These are phyloP conservation scores for Crucibulum parvulum DNA, from an alignment of 1,284 basidiomycete species.

Conservation along the genomic window DNA sequence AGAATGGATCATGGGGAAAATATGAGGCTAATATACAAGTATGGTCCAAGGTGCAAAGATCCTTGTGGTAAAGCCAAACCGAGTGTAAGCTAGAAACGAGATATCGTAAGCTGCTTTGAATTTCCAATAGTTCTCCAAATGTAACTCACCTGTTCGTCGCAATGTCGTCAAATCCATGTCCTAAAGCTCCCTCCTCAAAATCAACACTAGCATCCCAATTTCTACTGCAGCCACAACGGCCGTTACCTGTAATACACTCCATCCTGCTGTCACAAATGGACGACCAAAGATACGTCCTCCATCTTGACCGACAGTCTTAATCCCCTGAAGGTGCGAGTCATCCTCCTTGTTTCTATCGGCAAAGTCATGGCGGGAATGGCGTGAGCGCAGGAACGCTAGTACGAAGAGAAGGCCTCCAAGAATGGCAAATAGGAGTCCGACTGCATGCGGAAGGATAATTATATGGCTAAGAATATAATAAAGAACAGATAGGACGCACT, in stretches of 20 bases:
- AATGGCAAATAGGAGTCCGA: conserved; percentile 76
- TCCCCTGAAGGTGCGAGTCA: conserved; percentile 22
- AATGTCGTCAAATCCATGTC: too few species aligned
- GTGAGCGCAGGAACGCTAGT: conserved; percentile 64
- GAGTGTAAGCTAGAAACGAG: too few species aligned
- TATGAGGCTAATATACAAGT: too few species aligned
- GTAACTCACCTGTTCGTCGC: too few species aligned
- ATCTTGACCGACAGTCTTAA: conserved; percentile 65
- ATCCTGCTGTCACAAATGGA: conserved; percentile 83
- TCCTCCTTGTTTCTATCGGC: conserved; percentile 58
- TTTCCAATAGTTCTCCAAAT: too few species aligned
- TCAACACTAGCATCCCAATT: conserved; percentile 66
- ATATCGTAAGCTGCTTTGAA: too few species aligned
- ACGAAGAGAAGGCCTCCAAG: conserved; percentile 68
- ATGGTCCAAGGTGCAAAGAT: too few species aligned
- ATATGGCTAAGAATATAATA: not conserved
- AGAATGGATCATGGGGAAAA: too few species aligned
- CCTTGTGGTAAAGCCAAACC: too few species aligned
- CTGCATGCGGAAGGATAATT: conserved; percentile 38
- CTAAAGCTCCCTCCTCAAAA: conserved; percentile 37
- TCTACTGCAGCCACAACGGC: conserved; percentile 70
- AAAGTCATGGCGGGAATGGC: conserved; percentile 76
- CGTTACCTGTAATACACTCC: conserved; percentile 70
- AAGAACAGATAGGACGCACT: conserved; percentile 52
- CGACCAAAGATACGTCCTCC: conserved; percentile 69